Conservation (phyloP, 164 flowering plant genomes). For the Saururus chinensis region DNA sequence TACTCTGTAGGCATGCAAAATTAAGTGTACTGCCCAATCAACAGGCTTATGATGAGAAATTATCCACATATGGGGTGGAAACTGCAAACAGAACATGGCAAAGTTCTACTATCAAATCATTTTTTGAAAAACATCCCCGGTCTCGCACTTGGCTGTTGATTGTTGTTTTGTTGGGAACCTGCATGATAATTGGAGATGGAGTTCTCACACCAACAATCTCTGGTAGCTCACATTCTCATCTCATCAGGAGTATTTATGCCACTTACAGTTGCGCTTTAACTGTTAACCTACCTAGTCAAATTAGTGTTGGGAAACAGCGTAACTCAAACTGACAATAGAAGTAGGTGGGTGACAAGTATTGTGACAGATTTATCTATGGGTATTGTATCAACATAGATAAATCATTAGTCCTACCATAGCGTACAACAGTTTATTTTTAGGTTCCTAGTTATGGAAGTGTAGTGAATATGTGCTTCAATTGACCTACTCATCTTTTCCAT, state of each 20-base stretch:
- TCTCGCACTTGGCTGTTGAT: constrained; percentile 33
- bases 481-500: not conserved
- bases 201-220: constrained; percentile 80
- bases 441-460: no score
- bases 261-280: not conserved
- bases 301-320: no score
- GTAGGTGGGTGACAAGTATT: no score
- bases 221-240: constrained; percentile 28
- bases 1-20: constrained; percentile 63
- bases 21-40: constrained; percentile 54
- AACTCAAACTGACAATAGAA: no score
- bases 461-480: no score
- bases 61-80: constrained; percentile 30
- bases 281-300: no score
- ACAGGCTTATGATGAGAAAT: constrained; percentile 38
- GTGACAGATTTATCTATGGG: no score
- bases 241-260: no score
- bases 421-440: no score
- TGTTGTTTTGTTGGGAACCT: constrained; percentile 59
- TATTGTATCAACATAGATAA: no score
- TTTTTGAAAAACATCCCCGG: constrained; percentile 45
- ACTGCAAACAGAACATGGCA: constrained; percentile 30
- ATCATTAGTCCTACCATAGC: no score
- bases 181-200: constrained; percentile 91
- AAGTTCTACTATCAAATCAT: constrained; percentile 32